Evolutionary conservation across 768 basidiomycete genomes (phyloP), one percentile per base, ranked within the genome.

Genomic region (Amanita brunnescens): DNA sequence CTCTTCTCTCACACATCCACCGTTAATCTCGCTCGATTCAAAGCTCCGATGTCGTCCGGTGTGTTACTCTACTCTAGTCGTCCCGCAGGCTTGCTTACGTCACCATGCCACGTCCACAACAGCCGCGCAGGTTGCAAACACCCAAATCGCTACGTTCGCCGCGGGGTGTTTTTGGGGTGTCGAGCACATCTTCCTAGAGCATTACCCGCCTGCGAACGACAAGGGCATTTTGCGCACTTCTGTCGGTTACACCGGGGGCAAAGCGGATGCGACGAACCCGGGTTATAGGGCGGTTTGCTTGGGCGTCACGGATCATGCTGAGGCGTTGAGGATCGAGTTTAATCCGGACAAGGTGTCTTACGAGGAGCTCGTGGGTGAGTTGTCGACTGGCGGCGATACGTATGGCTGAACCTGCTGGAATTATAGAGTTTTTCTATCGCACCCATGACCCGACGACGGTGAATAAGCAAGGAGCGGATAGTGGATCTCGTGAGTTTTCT

Each of bases 371-470:
- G 90, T 94, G 30, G 88, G 88, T 85, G 63, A 57, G 87, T 77
- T 16, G 9, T 14, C 14, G 12, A 7, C n/a, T 39, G 29, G 39
- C 1, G 6, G 12, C 26, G 24, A 34, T n/a, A 24, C 10, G 32
- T 5, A 33, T 12, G 47, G 43, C 8, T 47, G 45, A 16, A 23
- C 21, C 10, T 21, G 34, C 2, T 23, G 18, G 12, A 30, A 10
- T 38, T n/a, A 7, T 64, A 85, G 91, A 95, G 67, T 94, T 93
- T 73, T 95, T 95, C 69, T 95, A 92, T 66, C 79, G 95, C 41
- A 91, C 89, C 0, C 94, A 97, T 60, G 93, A 96, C 57, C 91
- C 94, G 2, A 95, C 92, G 37, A 88, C 89, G 0, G 61, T 75
- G 50, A 83, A 95, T 65, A 69, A 75, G 12, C 92, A 95, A 63